Evolutionary conservation across 805 yeast genomes (phyloP), one percentile per base, ranked within the genome.

Genomic region (Yarrowia osloensis): DNA sequence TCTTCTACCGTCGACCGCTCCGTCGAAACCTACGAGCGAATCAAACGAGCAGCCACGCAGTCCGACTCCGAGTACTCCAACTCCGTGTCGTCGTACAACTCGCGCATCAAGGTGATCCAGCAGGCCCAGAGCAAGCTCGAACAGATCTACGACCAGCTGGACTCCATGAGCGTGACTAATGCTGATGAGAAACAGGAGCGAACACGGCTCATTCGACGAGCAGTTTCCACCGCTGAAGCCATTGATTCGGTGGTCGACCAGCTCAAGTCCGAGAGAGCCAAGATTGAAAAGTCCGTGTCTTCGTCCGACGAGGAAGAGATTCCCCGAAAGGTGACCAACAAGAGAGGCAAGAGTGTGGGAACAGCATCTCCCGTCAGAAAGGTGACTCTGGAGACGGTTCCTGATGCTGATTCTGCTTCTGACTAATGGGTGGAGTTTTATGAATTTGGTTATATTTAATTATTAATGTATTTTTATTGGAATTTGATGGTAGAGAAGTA

Each of bases 41-140:
- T 61, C 63, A 35, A 37, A 17, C 28, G 29, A 21, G 52, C 57
- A 12, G 39, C 65, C n/a, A 12, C 47, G 8, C 37, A 57, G 28
- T 57, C 63, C 21, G 63, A 57, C 49, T 39, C 49, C 17, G 63
- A 57, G 37, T 71, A 66, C 66, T 67, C 71, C 39, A 67, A 72
- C 13, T 49, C 72, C 17, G 66, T 46, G 47, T 49, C 65, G 21
- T n/a, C 62, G 15, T 67, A 57, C 42, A 44, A 50, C 13, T 73
- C 75, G 15, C 66, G 73, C 31, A 67, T 73, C 66, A 72, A 71
- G 68, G 70, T 73, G n/a, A 67, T 73, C 40, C 74, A 71, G 62
- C 70, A 67, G 63, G 66, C 74, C 21, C 74, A 72, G 68, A 52
- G 70, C 19, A 68, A 70, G 37, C 70, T 73, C 4, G 75, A 73